Evolutionary conservation across 2,329 filamentous ascomycete species (phyloP), one percentile per base, ranked within the genome.

Genomic region (Claviceps arundinis): DNA sequence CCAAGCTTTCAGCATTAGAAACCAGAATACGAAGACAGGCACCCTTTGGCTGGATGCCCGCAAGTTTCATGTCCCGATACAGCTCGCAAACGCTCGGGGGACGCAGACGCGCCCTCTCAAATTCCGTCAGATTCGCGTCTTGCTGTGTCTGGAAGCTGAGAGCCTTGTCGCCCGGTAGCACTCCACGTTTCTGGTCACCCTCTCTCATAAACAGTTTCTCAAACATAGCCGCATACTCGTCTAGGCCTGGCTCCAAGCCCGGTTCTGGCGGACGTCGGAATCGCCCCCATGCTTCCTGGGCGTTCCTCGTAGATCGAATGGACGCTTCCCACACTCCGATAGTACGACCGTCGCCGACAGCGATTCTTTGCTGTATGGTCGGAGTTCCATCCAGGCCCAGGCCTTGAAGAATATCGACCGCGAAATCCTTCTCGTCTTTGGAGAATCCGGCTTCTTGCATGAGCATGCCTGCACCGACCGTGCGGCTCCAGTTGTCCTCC

Each of bases 171-270:
- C 85, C 85, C 5, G 84, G 80, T 2, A 78, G 61, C 14, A 72
- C 54, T 2, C 55, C 57, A 37, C 56, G 56, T 3, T 58, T 48
- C 4, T 57, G 44, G n/a, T 61, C 58, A 14, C 56, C 64, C 46
- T 67, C 61, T 37, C 62, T 59, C 16, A 62, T 59, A 17, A 70
- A 63, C 1, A 84, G 68, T 59, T 82, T 84, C 51, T 73, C 62
- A 56, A 84, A 78, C 77, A 84, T 80, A 52, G 78, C 76, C 7
- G 70, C 69, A 58, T 82, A 84, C 47, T 82, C 73, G 14, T 65
- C 57, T 4, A 59, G 53, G 3, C 65, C 68, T 2, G 74, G 73
- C 30, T 58, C 59, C 52, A 65, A 57, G 14, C 58, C 65, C 24
- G 60, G 54, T 40, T 55, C 54, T 1, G 68, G 70, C 1, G 69